Percentiles rank a stretch among this genome's conserved stretches.
phyloP scores from a whole-genome alignment of 148 eudicot genomes.

The Spergularia bocconei region DNA sequence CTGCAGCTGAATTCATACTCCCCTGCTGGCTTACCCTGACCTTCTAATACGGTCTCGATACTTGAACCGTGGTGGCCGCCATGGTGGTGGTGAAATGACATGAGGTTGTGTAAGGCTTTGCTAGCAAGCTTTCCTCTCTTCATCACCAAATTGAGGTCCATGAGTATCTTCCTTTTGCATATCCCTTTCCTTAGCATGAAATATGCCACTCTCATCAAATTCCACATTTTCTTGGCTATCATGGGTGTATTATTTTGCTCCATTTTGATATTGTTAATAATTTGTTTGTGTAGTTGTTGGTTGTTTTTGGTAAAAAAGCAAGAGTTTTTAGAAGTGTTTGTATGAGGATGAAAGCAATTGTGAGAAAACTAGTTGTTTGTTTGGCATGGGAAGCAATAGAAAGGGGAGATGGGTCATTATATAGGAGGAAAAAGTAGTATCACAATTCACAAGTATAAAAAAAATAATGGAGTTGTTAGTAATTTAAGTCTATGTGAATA shows the following conservation, averaged over 20 bases:
- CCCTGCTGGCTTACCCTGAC: slow-evolving; percentile 2
- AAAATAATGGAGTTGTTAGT: not conserved
- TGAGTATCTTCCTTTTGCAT: slow-evolving; percentile 45
- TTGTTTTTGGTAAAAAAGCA: not conserved
- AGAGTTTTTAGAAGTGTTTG: not conserved
- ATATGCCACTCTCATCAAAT: slow-evolving; percentile 39
- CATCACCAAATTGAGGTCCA: slow-evolving; percentile 52
- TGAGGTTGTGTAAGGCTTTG: slow-evolving; percentile 53
- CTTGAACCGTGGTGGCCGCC: slow-evolving; percentile 14
- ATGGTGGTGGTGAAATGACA: slow-evolving; percentile 48
- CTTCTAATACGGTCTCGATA: not conserved
- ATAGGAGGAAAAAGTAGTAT: slow-evolving; percentile 13
- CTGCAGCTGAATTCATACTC: slow-evolving; percentile 89
- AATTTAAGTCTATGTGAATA: not conserved
- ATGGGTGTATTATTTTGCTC: slow-evolving; percentile 43
- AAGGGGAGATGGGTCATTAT: slow-evolving; percentile 10
- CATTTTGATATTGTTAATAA: slow-evolving; percentile 24
- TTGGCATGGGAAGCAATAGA: slow-evolving; percentile 13
- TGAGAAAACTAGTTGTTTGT: not conserved
- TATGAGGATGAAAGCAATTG: not conserved
- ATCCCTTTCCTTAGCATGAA: slow-evolving; percentile 66
- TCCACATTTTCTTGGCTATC: slow-evolving; percentile 46
- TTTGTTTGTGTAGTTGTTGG: not conserved
- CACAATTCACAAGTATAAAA: no score
- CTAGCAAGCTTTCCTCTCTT: slow-evolving; percentile 66